Base-by-base conservation (phyloP, 257 asterid genomes). In the Mentha longifolia region DNA sequence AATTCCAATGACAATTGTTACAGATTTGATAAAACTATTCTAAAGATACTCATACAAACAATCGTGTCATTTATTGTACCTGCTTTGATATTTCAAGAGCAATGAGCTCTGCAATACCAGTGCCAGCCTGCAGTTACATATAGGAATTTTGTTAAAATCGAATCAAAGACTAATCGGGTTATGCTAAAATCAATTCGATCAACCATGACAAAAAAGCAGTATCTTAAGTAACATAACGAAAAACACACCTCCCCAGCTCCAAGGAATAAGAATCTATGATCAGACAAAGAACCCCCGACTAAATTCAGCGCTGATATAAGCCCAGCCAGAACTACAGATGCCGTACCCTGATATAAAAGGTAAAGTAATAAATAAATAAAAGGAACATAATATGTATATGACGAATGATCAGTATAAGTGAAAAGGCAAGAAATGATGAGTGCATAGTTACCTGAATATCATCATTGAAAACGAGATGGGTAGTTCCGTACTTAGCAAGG, bases 81-180 rank as follows among this genome's bases (percentile, higher is more conserved):
- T 94, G 97, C 79, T 94, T 94, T 13, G 99, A 89, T 64, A 94
- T 91, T 83, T 94, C 98, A 71, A 86, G 99, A 70, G 99, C 99
- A 75, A 94, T 94, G 78, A 94, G 95, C 77, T 94, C 98, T 5
- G 99, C 99, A 67, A 94, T 94, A 64, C 99, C 99, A 28, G 99
- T 94, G 65, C 99, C 99, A 74, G 99, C 99, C 99, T 94, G 88
- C 47, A 42, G 47, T 42, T 42, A 42, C 47, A 35, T 42, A 51
- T 19, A 50, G 19, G 45, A 35, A 28, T 5, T n/a, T 4, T 51
- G 41, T 10, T 17, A 55, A 43, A 28, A 64, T 73, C 67, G 3
- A 45, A 73, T 52, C 37, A n/a, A 64, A 41, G 28, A 15, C 1
- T 28, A 39, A 22, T 22, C 25, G 25, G 25, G 25, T 22, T 2